A percentile compares a stretch with the other conserved stretches of the same genome.
These are phyloP conservation scores for Excoecaria cochinchinensis DNA, from an alignment of 345 rosid species.

Conservation along the genomic window DNA sequence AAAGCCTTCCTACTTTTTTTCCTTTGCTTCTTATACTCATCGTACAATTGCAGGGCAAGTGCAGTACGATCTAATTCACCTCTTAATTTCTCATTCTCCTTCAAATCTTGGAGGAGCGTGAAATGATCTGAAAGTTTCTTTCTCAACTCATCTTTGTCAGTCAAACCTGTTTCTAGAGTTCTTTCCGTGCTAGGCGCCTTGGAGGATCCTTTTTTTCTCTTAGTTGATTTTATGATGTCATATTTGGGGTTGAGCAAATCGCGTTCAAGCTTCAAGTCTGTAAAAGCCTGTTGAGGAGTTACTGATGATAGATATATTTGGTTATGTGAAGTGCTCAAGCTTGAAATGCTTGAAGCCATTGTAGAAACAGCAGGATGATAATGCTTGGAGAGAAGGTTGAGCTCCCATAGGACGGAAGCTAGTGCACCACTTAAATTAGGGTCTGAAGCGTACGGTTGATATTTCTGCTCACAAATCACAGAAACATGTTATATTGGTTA, in stretches of 20 bases:
- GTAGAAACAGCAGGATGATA: conserved; percentile 73
- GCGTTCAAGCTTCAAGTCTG: conserved; percentile 50
- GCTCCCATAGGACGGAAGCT: conserved; percentile 93
- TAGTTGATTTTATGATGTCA: conserved; percentile 36
- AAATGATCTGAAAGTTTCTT: conserved; percentile 60
- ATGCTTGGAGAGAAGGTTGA: conserved; percentile 71
- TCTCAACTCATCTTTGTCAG: conserved; percentile 47
- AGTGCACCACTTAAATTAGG: conserved; percentile 94
- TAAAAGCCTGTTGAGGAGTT: conserved; percentile 79
- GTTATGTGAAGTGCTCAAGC: conserved; percentile 57
- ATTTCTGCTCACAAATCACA: conserved; percentile 47
- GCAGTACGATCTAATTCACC: conserved; percentile 36
- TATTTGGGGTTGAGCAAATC: conserved; percentile 49
- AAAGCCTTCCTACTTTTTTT: conserved; percentile 29
- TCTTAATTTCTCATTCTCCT: conserved; percentile 50
- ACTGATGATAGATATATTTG: conserved; percentile 49
- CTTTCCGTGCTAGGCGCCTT: conserved; percentile 9
- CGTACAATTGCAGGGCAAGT: conserved; percentile 41
- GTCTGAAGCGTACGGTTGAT: conserved; percentile 75
- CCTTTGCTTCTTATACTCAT: conserved; percentile 51
- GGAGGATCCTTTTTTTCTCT: conserved; percentile 46
- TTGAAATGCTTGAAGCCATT: conserved; percentile 52
- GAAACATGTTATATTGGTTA: background rate
- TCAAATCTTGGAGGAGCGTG: conserved; percentile 44
- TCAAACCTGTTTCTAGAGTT: conserved; percentile 7